A percentile compares a stretch with the other conserved stretches of the same genome.
Evolutionary conservation across 108 stramenopile genomes (phyloP).

Genomic region (Pelagomonas calceolata): DNA sequence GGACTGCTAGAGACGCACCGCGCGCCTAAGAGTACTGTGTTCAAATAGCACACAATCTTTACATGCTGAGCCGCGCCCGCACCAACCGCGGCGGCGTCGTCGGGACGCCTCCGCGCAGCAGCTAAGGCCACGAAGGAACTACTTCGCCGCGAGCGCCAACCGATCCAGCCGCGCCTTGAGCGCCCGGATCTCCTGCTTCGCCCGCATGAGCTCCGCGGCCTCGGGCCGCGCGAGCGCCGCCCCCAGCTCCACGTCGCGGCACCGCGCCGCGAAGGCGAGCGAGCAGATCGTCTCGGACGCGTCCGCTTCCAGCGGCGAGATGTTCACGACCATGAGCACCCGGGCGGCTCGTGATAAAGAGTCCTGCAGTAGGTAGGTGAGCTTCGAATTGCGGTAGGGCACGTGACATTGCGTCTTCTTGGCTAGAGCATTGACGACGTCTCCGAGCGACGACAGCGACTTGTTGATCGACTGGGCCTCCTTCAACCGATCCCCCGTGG

Average conservation of each 20-base stretch:
- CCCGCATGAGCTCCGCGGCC: not conserved
- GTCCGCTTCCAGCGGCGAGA: constrained; percentile 25
- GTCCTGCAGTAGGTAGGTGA: constrained; percentile 39
- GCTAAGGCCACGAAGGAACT: too few species aligned
- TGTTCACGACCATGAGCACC: constrained; percentile 37
- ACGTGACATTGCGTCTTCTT: constrained; percentile 27
- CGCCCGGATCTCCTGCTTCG: not conserved
- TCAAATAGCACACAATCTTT: too few species aligned
- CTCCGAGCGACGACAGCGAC: constrained; percentile 41
- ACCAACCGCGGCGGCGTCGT: too few species aligned
- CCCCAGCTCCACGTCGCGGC: constrained; percentile 25
- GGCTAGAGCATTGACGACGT: constrained; percentile 40
- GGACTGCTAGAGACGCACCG: too few species aligned
- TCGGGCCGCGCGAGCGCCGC: constrained; percentile 11
- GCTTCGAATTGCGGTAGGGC: constrained; percentile 48
- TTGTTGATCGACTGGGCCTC: constrained; percentile 53
- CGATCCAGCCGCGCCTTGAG: not conserved
- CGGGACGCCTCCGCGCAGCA: too few species aligned
- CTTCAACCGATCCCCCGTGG: constrained; percentile 25
- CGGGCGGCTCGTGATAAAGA: constrained; percentile 17
- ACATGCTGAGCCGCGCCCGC: too few species aligned
- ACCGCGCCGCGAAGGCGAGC: constrained; percentile 29
- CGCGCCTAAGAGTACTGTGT: too few species aligned
- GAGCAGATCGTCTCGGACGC: constrained; percentile 26
- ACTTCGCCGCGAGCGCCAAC: too few species aligned